Evolutionary conservation across 345 rosid species (phyloP), one percentile per base, ranked within the genome.

Genomic region (Aegle marmelos): DNA sequence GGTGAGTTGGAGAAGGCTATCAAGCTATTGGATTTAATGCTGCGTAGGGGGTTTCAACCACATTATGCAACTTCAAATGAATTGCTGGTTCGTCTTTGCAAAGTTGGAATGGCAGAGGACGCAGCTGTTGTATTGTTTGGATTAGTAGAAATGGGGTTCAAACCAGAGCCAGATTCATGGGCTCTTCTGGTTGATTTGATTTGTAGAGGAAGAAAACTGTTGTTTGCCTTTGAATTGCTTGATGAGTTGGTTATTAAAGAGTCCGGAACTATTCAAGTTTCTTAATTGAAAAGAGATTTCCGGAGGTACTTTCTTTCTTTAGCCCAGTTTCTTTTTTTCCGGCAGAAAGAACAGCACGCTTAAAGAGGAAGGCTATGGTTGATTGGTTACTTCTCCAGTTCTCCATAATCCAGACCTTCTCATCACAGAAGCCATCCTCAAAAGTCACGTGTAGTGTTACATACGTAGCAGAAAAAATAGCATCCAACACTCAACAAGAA

Each of bases 11-110:
- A 80, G 73, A 90, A 88, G 86, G 95, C 97, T 8, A 68, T 79
- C 1, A 70, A 78, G 50, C 79, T 93, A 80, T 67, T 93, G 77
- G 75, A 74, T 80, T 76, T 90, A 89, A 96, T 91, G 97, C 86
- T 90, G 2, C 34, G 76, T 68, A 89, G 86, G 82, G 93, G 97
- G 10, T 79, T 86, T 82, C 25, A 86, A 71, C 98, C 94, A 4
- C 97, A 96, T 81, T 78, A 89, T 81, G 97, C 86, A 37, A 94
- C 97, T 36, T 95, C 98, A 76, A 95, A 95, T 67, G 93, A 89
- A 60, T 62, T 93, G 83, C 89, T 95, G 68, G 79, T 83, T 68
- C 76, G 78, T 64, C 88, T 93, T 59, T 93, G 94, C 78, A 75
- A 82, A 71, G 83, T 89, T 25, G 90, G 88, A 78, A 90, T 89